Evolutionary conservation across 164 flowering plant genomes (phyloP), one percentile per base, ranked within the genome.

Genomic region (Vitis cinerea): DNA sequence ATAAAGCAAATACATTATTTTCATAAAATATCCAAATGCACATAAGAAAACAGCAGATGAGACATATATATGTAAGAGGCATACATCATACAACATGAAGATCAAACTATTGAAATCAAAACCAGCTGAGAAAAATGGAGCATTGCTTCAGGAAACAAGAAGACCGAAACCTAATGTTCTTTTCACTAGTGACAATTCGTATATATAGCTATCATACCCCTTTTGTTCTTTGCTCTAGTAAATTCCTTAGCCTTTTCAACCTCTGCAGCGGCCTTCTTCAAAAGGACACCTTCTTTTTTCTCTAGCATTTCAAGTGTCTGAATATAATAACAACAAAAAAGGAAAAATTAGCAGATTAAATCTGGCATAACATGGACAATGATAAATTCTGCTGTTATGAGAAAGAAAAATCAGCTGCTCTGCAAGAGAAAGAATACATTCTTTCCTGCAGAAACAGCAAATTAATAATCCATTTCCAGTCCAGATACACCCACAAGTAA

Each of bases 221-320:
- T 84, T 70, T 87, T 91, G 72, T 91, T 91, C 81, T 87, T 91
- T 57, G 83, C 85, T 70, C 81, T 88, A n/a, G 90, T 79, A 59
- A 75, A 86, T 59, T 87, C 90, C 75, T 86, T 90, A 30, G 95
- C 93, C 78, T 80, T 88, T 72, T 88, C 93, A 68, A 87, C 83
- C 75, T 92, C 95, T 12, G 65, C 75, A 58, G 85, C 59, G 29
- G 86, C 94, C 79, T 90, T 92, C 75, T 86, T 90, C n/a, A 79
- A 10, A 17, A 92, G 84, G 15, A 88, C 81, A 51, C 85, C 85
- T 79, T 92, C 97, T 71, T 90, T 92, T 69, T 92, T 89, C 86
- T 90, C 97, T 8, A 92, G 79, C 92, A 88, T 83, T 72, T 86
- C 90, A 63, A 87, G 85, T n/a, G 92, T 81, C 94, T 90, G 59